Evolutionary conservation across 495 filamentous ascomycete species (phyloP).

Genomic region (Aspergillus leporis): DNA sequence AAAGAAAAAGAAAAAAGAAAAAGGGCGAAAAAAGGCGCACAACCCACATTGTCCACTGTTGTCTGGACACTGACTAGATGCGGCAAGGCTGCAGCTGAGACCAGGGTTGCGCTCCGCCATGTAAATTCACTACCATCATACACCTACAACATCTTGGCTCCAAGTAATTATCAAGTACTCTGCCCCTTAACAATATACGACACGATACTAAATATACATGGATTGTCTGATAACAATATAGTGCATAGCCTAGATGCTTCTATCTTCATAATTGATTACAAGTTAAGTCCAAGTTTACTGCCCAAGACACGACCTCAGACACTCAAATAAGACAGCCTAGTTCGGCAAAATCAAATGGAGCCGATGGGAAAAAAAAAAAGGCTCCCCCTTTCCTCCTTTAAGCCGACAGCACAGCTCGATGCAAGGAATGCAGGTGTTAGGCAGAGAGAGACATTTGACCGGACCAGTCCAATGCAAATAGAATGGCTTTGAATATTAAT

Average conservation of each 20-base stretch:
- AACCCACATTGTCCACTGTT: neutral
- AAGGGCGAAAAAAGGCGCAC: conserved; percentile 13
- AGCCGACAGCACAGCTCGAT: neutral
- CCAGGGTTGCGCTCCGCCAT: conserved; percentile 22
- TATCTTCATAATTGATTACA: neutral
- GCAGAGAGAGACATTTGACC: neutral
- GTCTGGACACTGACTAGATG: conserved; percentile 5
- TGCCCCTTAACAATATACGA: neutral
- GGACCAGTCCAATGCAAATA: conserved; percentile 1
- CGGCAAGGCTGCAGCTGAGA: conserved; percentile 21
- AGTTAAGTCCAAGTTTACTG: neutral
- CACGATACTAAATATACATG: neutral
- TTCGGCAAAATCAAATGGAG: neutral
- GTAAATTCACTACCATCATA: neutral
- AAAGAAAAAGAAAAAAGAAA: neutral
- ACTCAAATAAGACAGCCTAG: conserved; percentile 1
- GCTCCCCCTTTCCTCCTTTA: conserved; percentile 12
- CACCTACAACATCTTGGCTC: no score
- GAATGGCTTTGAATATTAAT: conserved; percentile 15
- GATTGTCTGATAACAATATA: neutral
- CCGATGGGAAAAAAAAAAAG: conserved; percentile 11
- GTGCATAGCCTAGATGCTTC: neutral
- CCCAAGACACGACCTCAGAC: conserved; percentile 4
- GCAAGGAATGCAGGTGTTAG: neutral
- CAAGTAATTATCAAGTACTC: neutral